phyloP scores from a whole-genome alignment of 371 early-diverging fungal species.

The Lichtheimia ramosa region DNA sequence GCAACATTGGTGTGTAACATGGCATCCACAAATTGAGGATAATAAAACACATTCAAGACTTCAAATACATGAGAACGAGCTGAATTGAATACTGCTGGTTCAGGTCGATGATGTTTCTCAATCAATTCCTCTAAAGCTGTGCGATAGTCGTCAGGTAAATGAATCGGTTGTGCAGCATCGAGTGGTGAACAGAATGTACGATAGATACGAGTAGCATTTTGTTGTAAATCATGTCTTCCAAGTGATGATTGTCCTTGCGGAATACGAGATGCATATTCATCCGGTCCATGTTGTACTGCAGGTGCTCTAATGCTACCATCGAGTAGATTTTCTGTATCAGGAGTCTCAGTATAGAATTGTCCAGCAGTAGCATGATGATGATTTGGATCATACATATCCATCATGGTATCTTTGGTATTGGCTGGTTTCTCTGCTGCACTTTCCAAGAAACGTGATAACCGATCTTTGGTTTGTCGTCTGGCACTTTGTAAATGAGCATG shows the following conservation, averaged over 20 bases:
- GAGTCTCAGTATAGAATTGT: slow-evolving; percentile 23
- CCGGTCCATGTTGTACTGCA: neutral
- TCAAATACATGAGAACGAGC: slow-evolving; percentile 47
- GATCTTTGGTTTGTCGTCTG: slow-evolving; percentile 24
- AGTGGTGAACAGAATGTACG: slow-evolving; percentile 39
- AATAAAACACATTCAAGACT: slow-evolving; percentile 49
- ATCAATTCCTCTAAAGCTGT: slow-evolving; percentile 39
- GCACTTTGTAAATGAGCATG: slow-evolving; percentile 32
- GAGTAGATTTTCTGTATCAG: slow-evolving; percentile 34
- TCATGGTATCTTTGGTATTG: slow-evolving; percentile 15
- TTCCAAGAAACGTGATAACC: slow-evolving; percentile 31
- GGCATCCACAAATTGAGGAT: slow-evolving; percentile 44
- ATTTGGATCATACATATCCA: slow-evolving; percentile 6
- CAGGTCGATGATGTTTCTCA: slow-evolving; percentile 42
- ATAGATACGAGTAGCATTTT: slow-evolving; percentile 48
- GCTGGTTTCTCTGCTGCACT: slow-evolving; percentile 8
- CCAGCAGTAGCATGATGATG: neutral
- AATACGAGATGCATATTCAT: slow-evolving; percentile 34
- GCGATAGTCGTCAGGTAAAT: slow-evolving; percentile 48
- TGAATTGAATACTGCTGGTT: slow-evolving; percentile 50
- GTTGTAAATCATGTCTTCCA: slow-evolving; percentile 36
- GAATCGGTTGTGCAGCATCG: slow-evolving; percentile 44
- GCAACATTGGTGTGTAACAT: slow-evolving; percentile 39
- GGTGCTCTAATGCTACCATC: slow-evolving; percentile 11
- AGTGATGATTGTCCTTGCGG: slow-evolving; percentile 17